Evolutionary conservation across 352 stramenopile genomes (phyloP).

Genomic region (Pythium vanterpoolii): DNA sequence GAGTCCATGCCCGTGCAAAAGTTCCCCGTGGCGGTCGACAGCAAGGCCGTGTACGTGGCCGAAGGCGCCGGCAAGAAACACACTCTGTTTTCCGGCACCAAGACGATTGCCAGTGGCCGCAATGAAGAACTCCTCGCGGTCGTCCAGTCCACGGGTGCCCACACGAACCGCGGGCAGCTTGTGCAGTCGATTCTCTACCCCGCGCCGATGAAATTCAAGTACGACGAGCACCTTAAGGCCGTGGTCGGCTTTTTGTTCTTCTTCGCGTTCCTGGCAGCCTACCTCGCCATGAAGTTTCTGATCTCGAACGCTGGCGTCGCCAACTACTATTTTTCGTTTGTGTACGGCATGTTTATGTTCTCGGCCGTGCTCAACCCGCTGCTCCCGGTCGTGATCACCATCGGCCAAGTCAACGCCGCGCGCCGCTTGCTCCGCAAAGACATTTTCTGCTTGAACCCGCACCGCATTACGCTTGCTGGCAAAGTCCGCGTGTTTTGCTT

Average conservation of each 20-base stretch:
- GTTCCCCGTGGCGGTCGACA: slow-evolving; percentile 18
- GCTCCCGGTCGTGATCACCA: slow-evolving; percentile 54
- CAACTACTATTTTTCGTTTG: slow-evolving; percentile 30
- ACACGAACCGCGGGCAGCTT: slow-evolving; percentile 65
- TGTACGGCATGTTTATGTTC: slow-evolving; percentile 62
- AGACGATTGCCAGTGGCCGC: slow-evolving; percentile 23
- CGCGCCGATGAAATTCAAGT: slow-evolving; percentile 47
- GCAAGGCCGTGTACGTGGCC: slow-evolving; percentile 26
- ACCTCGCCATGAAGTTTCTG: slow-evolving; percentile 33
- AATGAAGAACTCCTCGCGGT: slow-evolving; percentile 34
- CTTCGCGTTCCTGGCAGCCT: slow-evolving; percentile 28
- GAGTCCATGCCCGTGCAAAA: slow-evolving; percentile 47
- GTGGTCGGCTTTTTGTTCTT: slow-evolving; percentile 44
- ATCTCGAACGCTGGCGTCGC: slow-evolving; percentile 25
- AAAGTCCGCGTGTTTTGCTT: slow-evolving; percentile 67
- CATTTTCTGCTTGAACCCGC: slow-evolving; percentile 70
- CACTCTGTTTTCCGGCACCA: slow-evolving; percentile 30
- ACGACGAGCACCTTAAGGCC: slow-evolving; percentile 48
- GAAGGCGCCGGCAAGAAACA: slow-evolving; percentile 26
- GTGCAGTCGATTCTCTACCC: slow-evolving; percentile 72
- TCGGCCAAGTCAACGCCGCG: slow-evolving; percentile 54
- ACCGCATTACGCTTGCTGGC: slow-evolving; percentile 48
- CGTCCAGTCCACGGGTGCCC: slow-evolving; percentile 62
- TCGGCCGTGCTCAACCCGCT: slow-evolving; percentile 40
- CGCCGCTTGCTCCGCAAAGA: slow-evolving; percentile 38